Evolutionary conservation across 305 asterid genomes (phyloP).

Genomic region (Euphrasia arctica): DNA sequence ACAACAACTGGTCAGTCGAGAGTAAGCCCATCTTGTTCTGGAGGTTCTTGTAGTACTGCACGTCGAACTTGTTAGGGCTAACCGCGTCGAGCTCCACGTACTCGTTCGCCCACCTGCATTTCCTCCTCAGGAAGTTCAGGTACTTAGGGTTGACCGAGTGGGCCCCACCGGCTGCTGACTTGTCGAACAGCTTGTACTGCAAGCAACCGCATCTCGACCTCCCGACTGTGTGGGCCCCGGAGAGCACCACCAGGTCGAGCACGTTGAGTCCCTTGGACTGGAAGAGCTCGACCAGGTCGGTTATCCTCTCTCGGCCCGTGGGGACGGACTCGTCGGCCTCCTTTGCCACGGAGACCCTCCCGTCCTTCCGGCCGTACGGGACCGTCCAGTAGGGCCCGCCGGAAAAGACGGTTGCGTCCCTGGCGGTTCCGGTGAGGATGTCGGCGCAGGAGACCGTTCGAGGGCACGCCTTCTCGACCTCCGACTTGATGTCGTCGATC

Average conservation of each 20-base stretch:
- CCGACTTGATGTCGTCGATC: constrained; percentile 61
- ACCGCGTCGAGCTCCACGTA: constrained; percentile 58
- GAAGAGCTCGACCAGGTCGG: constrained; percentile 59
- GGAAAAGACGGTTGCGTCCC: constrained; percentile 64
- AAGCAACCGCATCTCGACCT: constrained; percentile 54
- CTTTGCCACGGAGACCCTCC: constrained; percentile 44
- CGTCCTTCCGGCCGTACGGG: constrained; percentile 82
- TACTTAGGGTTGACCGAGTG: constrained; percentile 47
- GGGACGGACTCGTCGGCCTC: constrained; percentile 58
- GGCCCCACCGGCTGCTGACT: constrained; percentile 42
- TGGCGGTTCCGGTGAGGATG: constrained; percentile 57
- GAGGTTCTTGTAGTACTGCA: constrained; percentile 61
- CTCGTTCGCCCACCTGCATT: constrained; percentile 91
- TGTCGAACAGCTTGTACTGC: constrained; percentile 53
- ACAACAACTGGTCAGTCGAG: constrained; percentile 59
- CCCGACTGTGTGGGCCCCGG: constrained; percentile 87
- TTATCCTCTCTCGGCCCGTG: constrained; percentile 60
- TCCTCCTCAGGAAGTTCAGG: constrained; percentile 38
- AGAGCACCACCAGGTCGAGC: constrained; percentile 70
- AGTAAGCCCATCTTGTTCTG: constrained; percentile 72
- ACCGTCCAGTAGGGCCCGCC: constrained; percentile 87
- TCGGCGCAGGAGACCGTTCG: constrained; percentile 82
- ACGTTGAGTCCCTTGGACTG: constrained; percentile 77
- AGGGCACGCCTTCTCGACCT: constrained; percentile 64
- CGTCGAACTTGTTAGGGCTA: constrained; percentile 53